Conservation (phyloP, 208 protist genomes). For the Angomonas ambiguus region DNA sequence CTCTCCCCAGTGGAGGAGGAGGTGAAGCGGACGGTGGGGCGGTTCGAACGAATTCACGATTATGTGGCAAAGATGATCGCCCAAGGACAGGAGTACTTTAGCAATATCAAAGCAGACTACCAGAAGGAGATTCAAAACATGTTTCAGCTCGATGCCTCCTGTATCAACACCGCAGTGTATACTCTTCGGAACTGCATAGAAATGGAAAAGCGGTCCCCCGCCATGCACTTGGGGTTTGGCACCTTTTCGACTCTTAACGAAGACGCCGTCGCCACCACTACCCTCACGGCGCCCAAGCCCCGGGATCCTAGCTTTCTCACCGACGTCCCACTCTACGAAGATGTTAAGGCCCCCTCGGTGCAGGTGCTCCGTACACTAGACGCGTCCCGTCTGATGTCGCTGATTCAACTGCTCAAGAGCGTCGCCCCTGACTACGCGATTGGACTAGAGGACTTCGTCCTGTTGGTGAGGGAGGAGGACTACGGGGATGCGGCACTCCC, state of each 20-base stretch:
- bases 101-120: conserved; percentile 25
- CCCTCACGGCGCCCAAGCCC: not conserved
- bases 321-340: conserved; percentile 52
- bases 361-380: conserved; percentile 58
- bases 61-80: conserved; percentile 39
- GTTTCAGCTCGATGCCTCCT: conserved; percentile 38
- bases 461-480: conserved; percentile 46
- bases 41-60: conserved; percentile 31
- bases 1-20: conserved; percentile 21
- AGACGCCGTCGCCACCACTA: not conserved
- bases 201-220: conserved; percentile 37
- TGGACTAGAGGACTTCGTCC: conserved; percentile 49
- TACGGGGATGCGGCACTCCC: conserved; percentile 41
- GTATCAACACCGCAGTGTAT: conserved; percentile 85
- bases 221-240: conserved; percentile 79
- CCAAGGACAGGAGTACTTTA: conserved; percentile 38
- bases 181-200: conserved; percentile 71
- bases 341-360: conserved; percentile 17
- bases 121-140: conserved; percentile 12
- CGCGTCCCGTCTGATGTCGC: conserved; percentile 40
- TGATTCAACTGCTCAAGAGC: conserved; percentile 57
- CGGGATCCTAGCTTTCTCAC: conserved; percentile 54
- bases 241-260: conserved; percentile 53
- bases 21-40: conserved; percentile 19
- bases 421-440: conserved; percentile 74